phyloP scores from a whole-genome alignment of 1,284 basidiomycete genomes.

The Earliella scabrosa region DNA sequence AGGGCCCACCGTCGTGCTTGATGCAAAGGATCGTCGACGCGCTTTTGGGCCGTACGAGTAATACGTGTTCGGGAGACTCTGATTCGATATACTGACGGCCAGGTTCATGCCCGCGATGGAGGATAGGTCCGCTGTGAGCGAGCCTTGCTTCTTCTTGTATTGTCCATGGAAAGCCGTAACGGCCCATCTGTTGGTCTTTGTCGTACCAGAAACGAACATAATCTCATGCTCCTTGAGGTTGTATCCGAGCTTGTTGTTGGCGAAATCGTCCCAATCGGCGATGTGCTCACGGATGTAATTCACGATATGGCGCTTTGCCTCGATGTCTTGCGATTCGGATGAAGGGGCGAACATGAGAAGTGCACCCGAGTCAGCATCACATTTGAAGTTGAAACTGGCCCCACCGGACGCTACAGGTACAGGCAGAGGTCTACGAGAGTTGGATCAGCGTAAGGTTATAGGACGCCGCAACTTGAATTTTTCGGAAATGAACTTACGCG shows the following conservation, averaged over 20 bases:
- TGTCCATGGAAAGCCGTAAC: conserved; percentile 12
- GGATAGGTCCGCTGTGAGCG: conserved; percentile 10
- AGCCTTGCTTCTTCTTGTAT: conserved; percentile 4
- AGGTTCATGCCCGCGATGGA: conserved; percentile 1
- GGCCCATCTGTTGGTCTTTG: conserved; percentile 22
- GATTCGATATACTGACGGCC: conserved; percentile 7
- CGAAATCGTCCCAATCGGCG: conserved; percentile 25
- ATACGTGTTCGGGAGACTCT: not conserved
- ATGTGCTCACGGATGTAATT: conserved; percentile 20
- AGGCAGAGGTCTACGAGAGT: not conserved
- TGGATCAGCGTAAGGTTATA: not conserved
- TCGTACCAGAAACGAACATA: conserved; percentile 29
- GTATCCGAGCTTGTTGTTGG: conserved; percentile 12
- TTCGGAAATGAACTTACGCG: conserved; percentile 3
- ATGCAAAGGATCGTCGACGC: not conserved
- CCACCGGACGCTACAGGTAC: not conserved
- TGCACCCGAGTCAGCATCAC: conserved; percentile 13
- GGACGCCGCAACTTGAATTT: too few relatives aligned
- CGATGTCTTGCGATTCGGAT: conserved; percentile 5
- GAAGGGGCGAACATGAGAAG: conserved; percentile 10
- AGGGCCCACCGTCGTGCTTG: not conserved
- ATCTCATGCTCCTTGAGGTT: conserved; percentile 21
- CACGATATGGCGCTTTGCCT: conserved; percentile 17
- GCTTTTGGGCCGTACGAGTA: conserved; percentile 12
- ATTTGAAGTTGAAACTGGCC: conserved; percentile 12